Conservation (phyloP, 176 grass and related monocot genomes). For the Hyparrhenia diplandra region DNA sequence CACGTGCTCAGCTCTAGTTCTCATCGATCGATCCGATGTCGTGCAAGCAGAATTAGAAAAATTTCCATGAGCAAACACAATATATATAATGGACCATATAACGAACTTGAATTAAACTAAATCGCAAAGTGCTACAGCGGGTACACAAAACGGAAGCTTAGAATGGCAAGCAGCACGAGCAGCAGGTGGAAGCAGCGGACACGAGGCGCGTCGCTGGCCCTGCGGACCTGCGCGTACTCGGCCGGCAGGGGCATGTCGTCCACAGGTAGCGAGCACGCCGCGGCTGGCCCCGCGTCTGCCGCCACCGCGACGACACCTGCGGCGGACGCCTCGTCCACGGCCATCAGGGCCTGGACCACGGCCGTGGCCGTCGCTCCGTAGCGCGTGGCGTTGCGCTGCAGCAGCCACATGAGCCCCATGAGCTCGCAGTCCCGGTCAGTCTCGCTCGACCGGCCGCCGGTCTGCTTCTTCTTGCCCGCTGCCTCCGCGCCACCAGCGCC, state of each 20-base stretch:
- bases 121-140: slow-evolving; percentile 16
- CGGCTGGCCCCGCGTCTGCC: slow-evolving; percentile 32
- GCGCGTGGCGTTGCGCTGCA: slow-evolving; percentile 63
- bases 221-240: slow-evolving; percentile 44
- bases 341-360: slow-evolving; percentile 74
- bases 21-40: background rate
- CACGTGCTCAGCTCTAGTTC: background rate
- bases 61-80: background rate
- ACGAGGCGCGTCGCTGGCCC: background rate
- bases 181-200: background rate
- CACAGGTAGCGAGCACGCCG: slow-evolving; percentile 51
- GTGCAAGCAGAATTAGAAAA: background rate
- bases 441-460: slow-evolving; percentile 8
- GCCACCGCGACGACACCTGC: background rate
- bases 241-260: slow-evolving; percentile 71
- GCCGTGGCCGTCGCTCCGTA: slow-evolving; percentile 59
- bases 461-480: slow-evolving; percentile 8
- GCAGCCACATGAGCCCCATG: slow-evolving; percentile 91
- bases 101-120: slow-evolving; percentile 26
- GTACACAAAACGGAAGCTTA: background rate
- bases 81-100: background rate
- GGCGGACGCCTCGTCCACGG: slow-evolving; percentile 54
- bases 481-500: slow-evolving; percentile 1
- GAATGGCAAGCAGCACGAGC: background rate
- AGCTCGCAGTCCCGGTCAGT: slow-evolving; percentile 74